A percentile compares a stretch with the other conserved stretches of the same genome.
These are phyloP conservation scores for Vaccinium vitisidaea DNA, from an alignment of 148 eudicot species.

Conservation along the genomic window DNA sequence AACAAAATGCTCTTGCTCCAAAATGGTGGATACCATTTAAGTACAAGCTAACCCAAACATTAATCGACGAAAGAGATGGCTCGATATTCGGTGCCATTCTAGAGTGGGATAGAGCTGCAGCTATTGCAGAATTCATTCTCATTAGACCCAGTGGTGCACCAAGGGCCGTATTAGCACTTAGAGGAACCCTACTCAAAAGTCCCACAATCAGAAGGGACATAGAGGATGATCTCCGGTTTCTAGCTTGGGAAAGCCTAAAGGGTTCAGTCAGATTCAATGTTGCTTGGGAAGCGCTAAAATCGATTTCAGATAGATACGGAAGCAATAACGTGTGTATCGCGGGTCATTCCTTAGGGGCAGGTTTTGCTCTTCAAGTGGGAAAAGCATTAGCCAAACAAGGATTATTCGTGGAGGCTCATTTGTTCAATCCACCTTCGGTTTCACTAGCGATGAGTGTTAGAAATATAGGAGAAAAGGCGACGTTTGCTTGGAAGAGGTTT, in stretches of 20 bases:
- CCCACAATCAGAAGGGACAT: constrained; percentile 70
- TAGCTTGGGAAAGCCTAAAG: constrained; percentile 91
- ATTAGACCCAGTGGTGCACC: constrained; percentile 85
- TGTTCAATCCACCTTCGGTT: constrained; percentile 91
- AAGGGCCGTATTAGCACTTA: constrained; percentile 67
- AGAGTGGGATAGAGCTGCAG: constrained; percentile 86
- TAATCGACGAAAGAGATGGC: constrained; percentile 74
- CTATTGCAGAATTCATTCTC: constrained; percentile 64
- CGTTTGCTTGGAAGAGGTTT: constrained; percentile 61
- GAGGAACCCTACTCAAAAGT: constrained; percentile 79
- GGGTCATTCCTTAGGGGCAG: constrained; percentile 88
- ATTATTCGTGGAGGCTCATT: constrained; percentile 71
- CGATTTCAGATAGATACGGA: constrained; percentile 52
- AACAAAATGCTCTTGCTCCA: constrained; percentile 65
- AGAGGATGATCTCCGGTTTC: constrained; percentile 81
- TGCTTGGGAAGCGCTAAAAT: constrained; percentile 58
- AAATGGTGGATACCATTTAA: constrained; percentile 89
- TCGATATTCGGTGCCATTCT: constrained; percentile 79
- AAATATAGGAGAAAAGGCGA: constrained; percentile 76
- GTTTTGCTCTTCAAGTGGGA: constrained; percentile 85
- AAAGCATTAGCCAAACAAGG: constrained; percentile 80
- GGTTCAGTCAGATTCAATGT: constrained; percentile 72
- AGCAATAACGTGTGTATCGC: constrained; percentile 66
- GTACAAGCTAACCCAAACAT: constrained; percentile 67
- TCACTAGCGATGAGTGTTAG: constrained; percentile 70